A percentile compares a stretch with the other conserved stretches of the same genome.
Evolutionary conservation across 805 yeast species (phyloP).

Genomic region (Candida pseudofarinosa): DNA sequence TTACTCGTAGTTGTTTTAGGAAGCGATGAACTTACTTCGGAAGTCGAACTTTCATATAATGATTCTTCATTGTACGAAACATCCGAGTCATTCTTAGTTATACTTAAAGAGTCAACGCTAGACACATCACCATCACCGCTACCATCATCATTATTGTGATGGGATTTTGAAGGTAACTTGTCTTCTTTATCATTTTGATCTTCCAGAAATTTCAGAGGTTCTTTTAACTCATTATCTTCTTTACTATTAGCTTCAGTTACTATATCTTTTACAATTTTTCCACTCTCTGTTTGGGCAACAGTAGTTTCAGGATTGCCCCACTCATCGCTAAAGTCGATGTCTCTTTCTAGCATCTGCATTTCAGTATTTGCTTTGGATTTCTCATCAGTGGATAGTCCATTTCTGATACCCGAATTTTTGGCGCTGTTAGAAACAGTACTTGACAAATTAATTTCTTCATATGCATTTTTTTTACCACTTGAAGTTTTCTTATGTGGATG

Average conservation of each 20-base stretch:
- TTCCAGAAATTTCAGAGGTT: slow-evolving; percentile 1
- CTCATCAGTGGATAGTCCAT: no score
- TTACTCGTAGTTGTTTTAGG: background rate
- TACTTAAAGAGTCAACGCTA: background rate
- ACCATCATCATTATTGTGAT: background rate
- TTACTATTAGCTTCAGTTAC: background rate
- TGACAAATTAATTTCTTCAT: no score
- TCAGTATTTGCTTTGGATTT: background rate
- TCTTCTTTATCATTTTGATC: slow-evolving; percentile 1
- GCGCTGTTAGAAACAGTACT: no score
- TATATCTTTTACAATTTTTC: background rate
- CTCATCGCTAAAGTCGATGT: slow-evolving; percentile 3
- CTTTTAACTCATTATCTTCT: background rate
- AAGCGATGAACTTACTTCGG: background rate
- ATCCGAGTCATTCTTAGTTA: slow-evolving; percentile 1
- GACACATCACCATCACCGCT: background rate
- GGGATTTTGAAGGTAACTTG: background rate
- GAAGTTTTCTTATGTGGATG: no score
- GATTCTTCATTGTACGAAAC: background rate
- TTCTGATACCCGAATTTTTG: no score
- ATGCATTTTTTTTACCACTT: no score
- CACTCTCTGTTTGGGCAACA: background rate
- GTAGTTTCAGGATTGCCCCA: background rate
- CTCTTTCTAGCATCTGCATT: background rate
- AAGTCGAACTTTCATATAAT: background rate